Evolutionary conservation across 192 early-diverging fungal species (phyloP).

Genomic region (Backusella parvicylindrica): DNA sequence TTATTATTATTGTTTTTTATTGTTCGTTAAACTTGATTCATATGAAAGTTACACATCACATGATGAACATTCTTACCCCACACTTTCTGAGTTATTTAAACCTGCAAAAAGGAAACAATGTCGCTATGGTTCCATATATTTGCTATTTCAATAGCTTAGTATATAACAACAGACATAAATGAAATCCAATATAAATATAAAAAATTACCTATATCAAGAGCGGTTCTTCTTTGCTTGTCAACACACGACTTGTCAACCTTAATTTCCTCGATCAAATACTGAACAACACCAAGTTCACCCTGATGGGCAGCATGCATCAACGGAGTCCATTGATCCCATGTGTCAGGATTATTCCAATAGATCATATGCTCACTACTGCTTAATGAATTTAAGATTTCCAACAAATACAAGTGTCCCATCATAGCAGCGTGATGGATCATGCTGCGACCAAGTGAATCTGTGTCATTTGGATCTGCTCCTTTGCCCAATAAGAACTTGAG

Average conservation of each 20-base stretch:
- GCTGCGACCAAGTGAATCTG: constrained; percentile 33
- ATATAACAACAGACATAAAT: not conserved
- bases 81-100: constrained; percentile 4
- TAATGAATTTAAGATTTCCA: constrained; percentile 14
- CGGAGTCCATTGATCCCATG: constrained; percentile 43
- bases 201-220: constrained; percentile 32
- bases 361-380: not conserved
- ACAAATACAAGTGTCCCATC: constrained; percentile 22
- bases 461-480: constrained; percentile 15
- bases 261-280: constrained; percentile 18
- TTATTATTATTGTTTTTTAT: not conserved
- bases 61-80: constrained; percentile 7
- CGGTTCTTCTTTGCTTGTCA: constrained; percentile 33
- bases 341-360: constrained; percentile 26
- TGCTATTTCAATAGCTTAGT: constrained; percentile 15
- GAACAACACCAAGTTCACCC: constrained; percentile 17
- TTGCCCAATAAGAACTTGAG: constrained; percentile 23
- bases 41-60: constrained; percentile 6
- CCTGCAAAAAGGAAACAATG: not conserved
- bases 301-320: constrained; percentile 38
- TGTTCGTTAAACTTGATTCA: not conserved
- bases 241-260: constrained; percentile 2
- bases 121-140: not conserved
- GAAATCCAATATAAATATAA: not conserved
- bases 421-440: constrained; percentile 40